Percentiles rank a stretch among this genome's conserved stretches.
phyloP scores from a whole-genome alignment of 805 yeast species.

The Myxozyma sirexii region DNA sequence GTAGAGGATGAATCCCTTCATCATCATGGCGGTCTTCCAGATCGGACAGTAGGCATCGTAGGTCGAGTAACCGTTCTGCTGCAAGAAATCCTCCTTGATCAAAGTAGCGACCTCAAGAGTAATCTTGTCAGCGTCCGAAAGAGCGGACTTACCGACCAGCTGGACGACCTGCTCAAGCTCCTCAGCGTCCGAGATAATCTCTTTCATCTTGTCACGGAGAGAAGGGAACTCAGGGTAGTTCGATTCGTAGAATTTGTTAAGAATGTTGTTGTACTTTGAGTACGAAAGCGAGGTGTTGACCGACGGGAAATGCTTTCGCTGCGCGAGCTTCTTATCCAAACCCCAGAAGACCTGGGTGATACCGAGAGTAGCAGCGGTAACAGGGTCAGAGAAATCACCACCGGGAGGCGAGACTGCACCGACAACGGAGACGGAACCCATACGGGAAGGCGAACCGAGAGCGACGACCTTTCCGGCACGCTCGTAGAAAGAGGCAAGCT shows the following conservation, averaged over 20 bases:
- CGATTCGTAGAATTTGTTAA: slow-evolving; percentile 80
- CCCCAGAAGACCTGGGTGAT: slow-evolving; percentile 99
- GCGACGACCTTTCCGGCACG: slow-evolving; percentile 98
- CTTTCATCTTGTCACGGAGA: slow-evolving; percentile 89
- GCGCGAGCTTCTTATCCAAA: slow-evolving; percentile 97
- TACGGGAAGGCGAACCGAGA: slow-evolving; percentile 93
- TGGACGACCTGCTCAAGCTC: slow-evolving; percentile 99
- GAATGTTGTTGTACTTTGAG: slow-evolving; percentile 90
- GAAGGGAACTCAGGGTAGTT: slow-evolving; percentile 89
- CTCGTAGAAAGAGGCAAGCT: slow-evolving; percentile 97
- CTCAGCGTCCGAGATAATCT: slow-evolving; percentile 94
- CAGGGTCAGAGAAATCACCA: slow-evolving; percentile 99
- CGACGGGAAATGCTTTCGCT: slow-evolving; percentile 99
- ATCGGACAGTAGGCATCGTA: slow-evolving; percentile 99
- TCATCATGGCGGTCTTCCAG: slow-evolving; percentile 98
- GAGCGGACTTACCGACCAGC: slow-evolving; percentile 97
- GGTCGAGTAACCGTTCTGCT: slow-evolving; percentile 98
- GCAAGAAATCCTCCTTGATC: slow-evolving; percentile 97
- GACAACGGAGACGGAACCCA: slow-evolving; percentile 98
- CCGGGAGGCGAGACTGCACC: slow-evolving; percentile 99
- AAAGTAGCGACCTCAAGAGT: slow-evolving; percentile 88
- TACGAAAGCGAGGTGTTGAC: slow-evolving; percentile 94
- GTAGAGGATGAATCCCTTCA: slow-evolving; percentile 90
- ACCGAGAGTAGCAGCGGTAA: slow-evolving; percentile 96
- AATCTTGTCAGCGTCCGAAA: slow-evolving; percentile 95